These are phyloP conservation scores for Fusarium falciforme DNA, from an alignment of 2,329 filamentous ascomycete genomes.

Conservation along the genomic window DNA sequence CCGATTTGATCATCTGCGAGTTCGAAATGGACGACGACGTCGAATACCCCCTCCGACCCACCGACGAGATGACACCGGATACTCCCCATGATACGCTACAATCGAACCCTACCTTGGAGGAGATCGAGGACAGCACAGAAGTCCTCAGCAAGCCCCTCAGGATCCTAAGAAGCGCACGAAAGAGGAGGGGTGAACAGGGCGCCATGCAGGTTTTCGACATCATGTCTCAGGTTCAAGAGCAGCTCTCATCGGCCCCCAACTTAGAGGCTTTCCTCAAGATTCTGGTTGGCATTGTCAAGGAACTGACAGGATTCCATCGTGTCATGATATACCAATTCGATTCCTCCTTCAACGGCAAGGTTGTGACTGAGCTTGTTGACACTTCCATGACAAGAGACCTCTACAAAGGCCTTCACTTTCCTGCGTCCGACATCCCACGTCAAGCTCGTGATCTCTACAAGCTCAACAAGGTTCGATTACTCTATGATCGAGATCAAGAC, in stretches of 20 bases:
- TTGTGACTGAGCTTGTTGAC: slow-evolving; percentile 89
- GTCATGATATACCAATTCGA: slow-evolving; percentile 97
- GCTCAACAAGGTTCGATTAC: slow-evolving; percentile 86
- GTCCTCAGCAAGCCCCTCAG: slow-evolving; percentile 81
- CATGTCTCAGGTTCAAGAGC: slow-evolving; percentile 91
- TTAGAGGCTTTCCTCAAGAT: slow-evolving; percentile 83
- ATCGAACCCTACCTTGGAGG: slow-evolving; percentile 78
- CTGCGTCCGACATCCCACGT: slow-evolving; percentile 85
- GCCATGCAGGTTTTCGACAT: slow-evolving; percentile 94
- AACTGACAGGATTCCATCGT: slow-evolving; percentile 89
- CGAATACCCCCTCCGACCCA: slow-evolving; percentile 73
- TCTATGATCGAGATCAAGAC: slow-evolving; percentile 86
- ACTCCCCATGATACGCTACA: slow-evolving; percentile 79
- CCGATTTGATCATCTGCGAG: slow-evolving; percentile 83
- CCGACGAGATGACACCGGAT: slow-evolving; percentile 69
- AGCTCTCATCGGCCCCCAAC: slow-evolving; percentile 77
- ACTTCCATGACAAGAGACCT: slow-evolving; percentile 82
- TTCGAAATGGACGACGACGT: slow-evolving; percentile 87
- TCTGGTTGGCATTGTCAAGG: slow-evolving; percentile 86
- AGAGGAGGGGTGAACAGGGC: slow-evolving; percentile 80
- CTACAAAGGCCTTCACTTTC: slow-evolving; percentile 89
- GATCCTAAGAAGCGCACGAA: slow-evolving; percentile 79
- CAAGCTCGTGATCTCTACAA: slow-evolving; percentile 92
- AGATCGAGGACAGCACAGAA: slow-evolving; percentile 80
- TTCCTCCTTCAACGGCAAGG: slow-evolving; percentile 81